Conservation (phyloP, 768 basidiomycete species). For the Leccinum subgranulosum region DNA sequence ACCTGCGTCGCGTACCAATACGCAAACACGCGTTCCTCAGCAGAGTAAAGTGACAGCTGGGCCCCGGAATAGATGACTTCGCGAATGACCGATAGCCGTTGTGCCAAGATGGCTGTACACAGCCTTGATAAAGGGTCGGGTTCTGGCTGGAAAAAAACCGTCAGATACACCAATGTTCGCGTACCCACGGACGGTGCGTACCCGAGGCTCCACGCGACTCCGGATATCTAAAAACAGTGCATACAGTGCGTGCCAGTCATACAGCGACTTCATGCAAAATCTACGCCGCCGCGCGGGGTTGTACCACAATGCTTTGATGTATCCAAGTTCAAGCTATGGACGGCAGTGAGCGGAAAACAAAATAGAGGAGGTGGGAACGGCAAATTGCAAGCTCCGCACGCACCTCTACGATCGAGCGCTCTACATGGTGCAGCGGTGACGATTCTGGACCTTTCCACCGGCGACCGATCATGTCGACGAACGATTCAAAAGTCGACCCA, state of each 20-base stretch:
- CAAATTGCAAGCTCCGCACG: background rate
- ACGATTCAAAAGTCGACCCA: constrained; percentile 49
- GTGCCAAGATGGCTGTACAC: constrained; percentile 42
- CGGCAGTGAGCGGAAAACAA: background rate
- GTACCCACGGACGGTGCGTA: background rate
- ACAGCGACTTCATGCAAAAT: constrained; percentile 56
- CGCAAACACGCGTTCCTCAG: constrained; percentile 66
- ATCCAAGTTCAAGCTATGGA: constrained; percentile 52
- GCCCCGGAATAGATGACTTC: constrained; percentile 76
- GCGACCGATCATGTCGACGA: constrained; percentile 37
- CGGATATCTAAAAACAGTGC: constrained; percentile 37
- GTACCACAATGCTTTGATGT: constrained; percentile 60
- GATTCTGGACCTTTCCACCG: constrained; percentile 38
- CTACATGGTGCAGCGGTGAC: constrained; percentile 40
- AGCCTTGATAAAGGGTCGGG: constrained; percentile 27
- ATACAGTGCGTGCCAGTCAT: constrained; percentile 67
- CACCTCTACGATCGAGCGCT: constrained; percentile 39
- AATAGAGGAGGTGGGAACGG: background rate
- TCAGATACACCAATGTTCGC: background rate
- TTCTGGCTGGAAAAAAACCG: constrained; percentile 15
- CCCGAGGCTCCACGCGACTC: constrained; percentile 16
- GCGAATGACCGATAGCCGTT: constrained; percentile 57
- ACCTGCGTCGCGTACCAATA: constrained; percentile 71
- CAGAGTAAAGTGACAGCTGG: constrained; percentile 69
- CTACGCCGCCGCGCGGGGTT: constrained; percentile 69